phyloP scores from a whole-genome alignment of 371 early-diverging fungal species.

The Mucor irregularis region DNA sequence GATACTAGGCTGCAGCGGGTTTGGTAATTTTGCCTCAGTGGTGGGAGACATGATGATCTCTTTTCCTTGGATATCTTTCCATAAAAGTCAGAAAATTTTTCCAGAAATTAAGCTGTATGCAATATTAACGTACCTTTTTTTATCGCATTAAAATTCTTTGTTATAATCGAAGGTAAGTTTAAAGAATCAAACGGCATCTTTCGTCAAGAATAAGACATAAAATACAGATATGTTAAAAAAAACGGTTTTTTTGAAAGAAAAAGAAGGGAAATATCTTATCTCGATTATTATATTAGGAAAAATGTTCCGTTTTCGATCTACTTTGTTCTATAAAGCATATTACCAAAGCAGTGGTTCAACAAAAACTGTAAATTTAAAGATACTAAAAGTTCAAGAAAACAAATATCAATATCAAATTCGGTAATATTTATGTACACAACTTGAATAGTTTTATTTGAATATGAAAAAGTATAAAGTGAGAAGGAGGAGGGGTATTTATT shows the following conservation, averaged over 20 bases:
- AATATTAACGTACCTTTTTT: background rate
- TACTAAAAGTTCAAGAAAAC: background rate
- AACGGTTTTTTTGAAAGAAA: background rate
- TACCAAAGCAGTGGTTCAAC: background rate
- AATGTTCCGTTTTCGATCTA: slow-evolving; percentile 9
- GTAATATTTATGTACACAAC: background rate
- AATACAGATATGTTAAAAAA: background rate
- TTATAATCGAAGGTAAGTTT: background rate
- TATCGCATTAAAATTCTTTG: background rate
- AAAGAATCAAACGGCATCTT: background rate
- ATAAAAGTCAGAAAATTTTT: background rate
- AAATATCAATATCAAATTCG: background rate
- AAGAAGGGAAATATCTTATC: background rate
- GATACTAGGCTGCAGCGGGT: slow-evolving; percentile 7
- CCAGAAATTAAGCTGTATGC: background rate
- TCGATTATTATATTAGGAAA: too few species aligned
- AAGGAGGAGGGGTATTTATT: background rate
- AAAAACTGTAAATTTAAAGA: background rate
- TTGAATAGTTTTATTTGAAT: background rate
- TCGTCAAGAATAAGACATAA: background rate
- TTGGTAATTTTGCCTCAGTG: background rate
- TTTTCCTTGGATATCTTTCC: background rate
- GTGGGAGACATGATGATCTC: background rate
- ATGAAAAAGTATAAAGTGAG: background rate
- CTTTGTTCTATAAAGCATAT: too few species aligned